Evolutionary conservation across 2,329 filamentous ascomycete genomes (phyloP).

Genomic region (Botryotinia globosa): DNA sequence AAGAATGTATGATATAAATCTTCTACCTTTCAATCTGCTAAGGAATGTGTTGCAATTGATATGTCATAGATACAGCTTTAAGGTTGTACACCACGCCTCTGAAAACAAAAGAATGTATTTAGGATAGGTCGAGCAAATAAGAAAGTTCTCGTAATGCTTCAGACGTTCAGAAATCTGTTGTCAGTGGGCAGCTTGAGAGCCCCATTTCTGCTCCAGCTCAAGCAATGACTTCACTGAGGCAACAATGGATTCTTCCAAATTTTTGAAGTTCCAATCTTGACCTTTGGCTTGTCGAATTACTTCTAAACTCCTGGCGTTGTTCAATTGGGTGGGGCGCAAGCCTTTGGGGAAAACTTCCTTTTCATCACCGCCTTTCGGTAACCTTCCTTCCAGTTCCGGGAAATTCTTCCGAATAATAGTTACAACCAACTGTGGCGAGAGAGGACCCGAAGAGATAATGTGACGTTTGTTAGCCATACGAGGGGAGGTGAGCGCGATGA

Average conservation of each 20-base stretch:
- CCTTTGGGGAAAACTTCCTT: slow-evolving; percentile 28
- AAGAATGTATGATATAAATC: background rate
- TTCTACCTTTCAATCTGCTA: background rate
- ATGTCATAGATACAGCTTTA: background rate
- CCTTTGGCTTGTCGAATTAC: slow-evolving; percentile 20
- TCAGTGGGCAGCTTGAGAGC: background rate
- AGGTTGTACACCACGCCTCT: too few species aligned
- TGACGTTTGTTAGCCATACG: slow-evolving; percentile 59
- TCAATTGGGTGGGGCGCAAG: slow-evolving; percentile 31
- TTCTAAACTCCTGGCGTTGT: slow-evolving; percentile 26
- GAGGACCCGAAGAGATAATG: slow-evolving; percentile 54
- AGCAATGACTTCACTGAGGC: slow-evolving; percentile 35
- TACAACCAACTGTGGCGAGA: slow-evolving; percentile 56
- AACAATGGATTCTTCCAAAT: slow-evolving; percentile 33
- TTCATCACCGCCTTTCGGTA: slow-evolving; percentile 44
- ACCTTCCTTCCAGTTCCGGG: slow-evolving; percentile 47
- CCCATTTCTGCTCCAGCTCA: slow-evolving; percentile 31
- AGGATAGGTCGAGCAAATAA: background rate
- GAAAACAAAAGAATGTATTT: background rate
- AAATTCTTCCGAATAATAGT: slow-evolving; percentile 53
- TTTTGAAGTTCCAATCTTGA: slow-evolving; percentile 31
- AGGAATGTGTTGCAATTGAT: background rate
- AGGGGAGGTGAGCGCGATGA: slow-evolving; percentile 53
- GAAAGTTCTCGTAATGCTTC: background rate
- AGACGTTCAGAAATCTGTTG: background rate